phyloP scores from a whole-genome alignment of 345 rosid genomes.

The Erodium maritimum region DNA sequence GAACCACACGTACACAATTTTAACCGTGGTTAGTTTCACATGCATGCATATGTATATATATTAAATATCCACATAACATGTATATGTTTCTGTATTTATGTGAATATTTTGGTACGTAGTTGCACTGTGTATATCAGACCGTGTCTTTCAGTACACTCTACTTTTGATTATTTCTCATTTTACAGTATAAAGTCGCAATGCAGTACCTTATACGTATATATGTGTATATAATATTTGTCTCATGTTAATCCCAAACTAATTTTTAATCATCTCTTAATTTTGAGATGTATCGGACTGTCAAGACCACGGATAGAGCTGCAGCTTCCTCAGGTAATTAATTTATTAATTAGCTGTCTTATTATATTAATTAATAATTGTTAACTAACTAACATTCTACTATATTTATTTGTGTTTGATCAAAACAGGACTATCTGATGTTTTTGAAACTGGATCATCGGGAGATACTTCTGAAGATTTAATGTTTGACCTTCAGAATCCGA shows the following conservation, averaged over 20 bases:
- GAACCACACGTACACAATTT: slow-evolving; percentile 7
- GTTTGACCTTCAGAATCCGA: slow-evolving; percentile 50
- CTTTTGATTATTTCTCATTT: not conserved
- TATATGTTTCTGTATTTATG: not conserved
- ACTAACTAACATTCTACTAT: too few species aligned
- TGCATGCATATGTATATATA: too few species aligned
- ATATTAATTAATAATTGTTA: too few species aligned
- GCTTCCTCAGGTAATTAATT: slow-evolving; percentile 69
- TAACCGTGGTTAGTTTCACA: slow-evolving; percentile 10
- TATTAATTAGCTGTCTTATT: too few species aligned
- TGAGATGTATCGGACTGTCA: slow-evolving; percentile 77
- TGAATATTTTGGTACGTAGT: not conserved
- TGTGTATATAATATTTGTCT: too few species aligned
- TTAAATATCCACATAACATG: too few species aligned
- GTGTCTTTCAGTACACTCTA: not conserved
- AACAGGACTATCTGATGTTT: slow-evolving; percentile 61
- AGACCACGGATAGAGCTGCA: slow-evolving; percentile 63
- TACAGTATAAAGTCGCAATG: too few species aligned
- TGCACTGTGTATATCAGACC: not conserved
- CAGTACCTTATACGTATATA: not conserved
- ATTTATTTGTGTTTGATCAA: not conserved
- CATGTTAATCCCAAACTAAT: too few species aligned
- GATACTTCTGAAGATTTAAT: slow-evolving; percentile 86
- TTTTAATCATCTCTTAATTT: not conserved
- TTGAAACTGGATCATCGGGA: slow-evolving; percentile 69